phyloP scores from a whole-genome alignment of 2,329 filamentous ascomycete species.

The Aspergillus persii region DNA sequence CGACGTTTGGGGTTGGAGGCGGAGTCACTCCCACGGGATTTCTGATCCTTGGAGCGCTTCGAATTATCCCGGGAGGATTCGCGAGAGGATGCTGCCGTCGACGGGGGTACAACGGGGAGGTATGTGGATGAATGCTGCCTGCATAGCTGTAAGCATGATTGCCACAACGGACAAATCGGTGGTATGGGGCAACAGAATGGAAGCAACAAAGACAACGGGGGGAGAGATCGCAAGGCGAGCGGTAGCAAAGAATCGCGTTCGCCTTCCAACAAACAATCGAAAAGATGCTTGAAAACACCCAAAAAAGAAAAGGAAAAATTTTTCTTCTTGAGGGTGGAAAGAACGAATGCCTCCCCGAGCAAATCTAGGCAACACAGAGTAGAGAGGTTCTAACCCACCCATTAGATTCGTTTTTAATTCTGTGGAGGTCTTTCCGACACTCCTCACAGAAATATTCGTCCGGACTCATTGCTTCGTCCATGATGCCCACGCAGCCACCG shows the following conservation, averaged over 20 bases:
- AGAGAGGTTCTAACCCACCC: slow-evolving; percentile 62
- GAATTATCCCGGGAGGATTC: slow-evolving; percentile 42
- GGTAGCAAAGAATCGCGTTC: not conserved
- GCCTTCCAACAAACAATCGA: not conserved
- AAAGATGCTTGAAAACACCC: not conserved
- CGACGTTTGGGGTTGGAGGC: slow-evolving; percentile 72
- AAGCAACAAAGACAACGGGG: not conserved
- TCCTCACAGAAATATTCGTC: slow-evolving; percentile 98
- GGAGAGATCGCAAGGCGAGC: not conserved
- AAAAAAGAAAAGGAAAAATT: not conserved
- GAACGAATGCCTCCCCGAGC: not conserved
- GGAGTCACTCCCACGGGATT: slow-evolving; percentile 51
- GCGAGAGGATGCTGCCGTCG: slow-evolving; percentile 44
- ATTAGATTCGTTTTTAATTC: slow-evolving; percentile 73
- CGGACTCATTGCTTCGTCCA: slow-evolving; percentile 87
- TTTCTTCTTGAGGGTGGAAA: not conserved
- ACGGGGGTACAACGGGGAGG: slow-evolving; percentile 56
- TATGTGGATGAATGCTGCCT: slow-evolving; percentile 65
- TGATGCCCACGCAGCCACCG: slow-evolving; percentile 94
- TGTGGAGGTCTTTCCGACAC: slow-evolving; percentile 89
- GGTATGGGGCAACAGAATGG: not conserved
- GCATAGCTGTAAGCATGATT: slow-evolving; percentile 31
- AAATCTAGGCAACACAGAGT: not conserved
- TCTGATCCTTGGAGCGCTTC: slow-evolving; percentile 40
- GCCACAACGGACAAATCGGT: slow-evolving; percentile 5